Base-by-base conservation (phyloP, 2,329 filamentous ascomycete species). In the Colletotrichum caudatum region DNA sequence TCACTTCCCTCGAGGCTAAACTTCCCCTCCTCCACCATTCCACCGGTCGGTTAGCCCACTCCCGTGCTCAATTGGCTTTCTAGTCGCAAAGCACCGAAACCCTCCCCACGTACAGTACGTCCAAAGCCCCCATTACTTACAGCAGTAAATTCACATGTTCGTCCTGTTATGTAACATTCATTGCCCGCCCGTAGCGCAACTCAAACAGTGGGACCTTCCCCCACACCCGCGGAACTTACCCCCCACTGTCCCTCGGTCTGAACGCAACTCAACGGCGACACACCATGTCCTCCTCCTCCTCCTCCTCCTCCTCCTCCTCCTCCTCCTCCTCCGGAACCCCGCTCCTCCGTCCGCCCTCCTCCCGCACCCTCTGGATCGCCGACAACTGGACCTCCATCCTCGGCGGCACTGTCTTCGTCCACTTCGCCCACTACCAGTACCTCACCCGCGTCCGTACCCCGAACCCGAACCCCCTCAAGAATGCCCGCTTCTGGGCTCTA, bases 401-500 rank as follows among this genome's bases (percentile, higher is more conserved):
- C 61, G 72, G 66, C 44, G 71, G 71, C 56, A 62, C 73, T 20
- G 64, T 73, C 58, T 23, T 72, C 18, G 29, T 54, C 20, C 73
- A 75, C 16, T 26, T 71, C 62, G 66, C 66, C 23, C 73, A 75
- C 66, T 75, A 73, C 60, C 73, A 66, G 29, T 71, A 74, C 58
- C 66, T 75, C 48, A 59, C 48, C n/a, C 64, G 66, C 33, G 44
- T 41, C 62, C 73, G 69, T 65, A 71, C 44, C 12, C 69, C 62
- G 39, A 61, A 70, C 37, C 71, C 73, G 44, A 72, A 73, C 60
- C 50, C 64, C 20, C 29, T 74, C 41, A 73, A 72, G 70, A 74
- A 74, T 73, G 72, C 72, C 69, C 69, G 72, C 62, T 74, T 73
- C 63, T 74, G 70, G 72, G 70, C 70, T 37, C 29, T 73, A 73